Evolutionary conservation across 2,329 filamentous ascomycete species (phyloP), one percentile per base, ranked within the genome.

Genomic region (Penicillium sp.): DNA sequence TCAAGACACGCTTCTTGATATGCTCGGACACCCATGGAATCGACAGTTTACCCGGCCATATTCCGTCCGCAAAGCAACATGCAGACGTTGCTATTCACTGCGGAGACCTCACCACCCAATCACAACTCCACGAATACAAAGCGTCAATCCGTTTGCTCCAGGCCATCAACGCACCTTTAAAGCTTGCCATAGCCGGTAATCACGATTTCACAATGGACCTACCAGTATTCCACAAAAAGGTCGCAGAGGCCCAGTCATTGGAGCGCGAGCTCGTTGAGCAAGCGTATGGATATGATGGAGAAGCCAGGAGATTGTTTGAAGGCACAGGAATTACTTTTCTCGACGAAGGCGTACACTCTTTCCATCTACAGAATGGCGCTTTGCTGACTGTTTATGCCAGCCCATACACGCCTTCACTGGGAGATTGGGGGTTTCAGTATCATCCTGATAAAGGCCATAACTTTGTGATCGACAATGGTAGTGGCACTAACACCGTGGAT

Each of bases 151-250:
- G 65, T n/a, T 61, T 75, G 31, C 64, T 82, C 4, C 59, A 69
- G 4, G 43, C 49, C 1, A 59, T 79, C n/a, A 55, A 70, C 5
- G 76, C 78, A 1, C 74, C 76, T 0, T 65, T 81, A 6, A 81
- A 80, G 54, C 67, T 82, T 3, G 71, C 75, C 36, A 80, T 82
- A 50, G 72, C 78, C 2, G 78, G 80, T 2, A 81, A 81, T 50
- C 79, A 82, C 55, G 78, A 82, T 56, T 70, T 73, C 39, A 74
- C 68, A 4, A 52, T 73, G 34, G 72, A 79, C 48, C 57, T 55
- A 2, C 55, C 57, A 0, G 58, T 58, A 0, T 80, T 76, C 41
- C 50, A 66, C 35, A 54, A 57, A 11, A 71, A 69, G 35, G 46
- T 71, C 19, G 49, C 52, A 3, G 65, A 70, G 4, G 58, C 61